phyloP scores from a whole-genome alignment of 2,329 filamentous ascomycete species.

The Colletotrichum spinosum region DNA sequence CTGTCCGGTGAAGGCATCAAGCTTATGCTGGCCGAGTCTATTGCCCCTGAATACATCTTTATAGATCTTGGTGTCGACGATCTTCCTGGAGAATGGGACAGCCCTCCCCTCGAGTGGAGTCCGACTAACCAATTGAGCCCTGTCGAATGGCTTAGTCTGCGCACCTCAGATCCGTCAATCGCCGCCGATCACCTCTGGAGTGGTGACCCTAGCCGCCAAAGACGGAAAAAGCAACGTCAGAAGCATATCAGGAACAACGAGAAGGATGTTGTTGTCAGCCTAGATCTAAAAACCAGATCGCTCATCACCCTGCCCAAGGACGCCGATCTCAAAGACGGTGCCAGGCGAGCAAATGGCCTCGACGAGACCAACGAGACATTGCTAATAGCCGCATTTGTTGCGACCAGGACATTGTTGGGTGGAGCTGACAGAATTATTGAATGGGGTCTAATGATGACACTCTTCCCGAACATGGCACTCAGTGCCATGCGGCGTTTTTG shows the following conservation, averaged over 20 bases:
- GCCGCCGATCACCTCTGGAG: conserved; percentile 33
- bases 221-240: conserved; percentile 27
- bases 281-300: conserved; percentile 31
- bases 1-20: conserved; percentile 49
- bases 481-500: conserved; percentile 67
- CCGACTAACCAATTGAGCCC: conserved; percentile 50
- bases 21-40: conserved; percentile 46
- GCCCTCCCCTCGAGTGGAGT: conserved; percentile 49
- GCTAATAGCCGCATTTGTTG: conserved; percentile 68
- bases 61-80: conserved; percentile 49
- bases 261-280: conserved; percentile 31
- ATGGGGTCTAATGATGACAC: conserved; percentile 67
- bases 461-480: conserved; percentile 66
- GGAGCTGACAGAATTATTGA: conserved; percentile 70
- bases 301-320: conserved; percentile 33
- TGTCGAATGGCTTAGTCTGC: conserved; percentile 18
- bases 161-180: conserved; percentile 39
- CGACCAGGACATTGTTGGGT: conserved; percentile 68
- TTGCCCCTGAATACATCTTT: conserved; percentile 52
- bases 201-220: conserved; percentile 32
- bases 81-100: conserved; percentile 25
- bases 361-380: conserved; percentile 37
- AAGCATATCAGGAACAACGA: conserved; percentile 18
- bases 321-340: conserved; percentile 24
- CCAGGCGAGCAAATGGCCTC: conserved; percentile 20